Evolutionary conservation across 2,329 filamentous ascomycete genomes (phyloP).

Genomic region (Coniochaeta pulveracea): DNA sequence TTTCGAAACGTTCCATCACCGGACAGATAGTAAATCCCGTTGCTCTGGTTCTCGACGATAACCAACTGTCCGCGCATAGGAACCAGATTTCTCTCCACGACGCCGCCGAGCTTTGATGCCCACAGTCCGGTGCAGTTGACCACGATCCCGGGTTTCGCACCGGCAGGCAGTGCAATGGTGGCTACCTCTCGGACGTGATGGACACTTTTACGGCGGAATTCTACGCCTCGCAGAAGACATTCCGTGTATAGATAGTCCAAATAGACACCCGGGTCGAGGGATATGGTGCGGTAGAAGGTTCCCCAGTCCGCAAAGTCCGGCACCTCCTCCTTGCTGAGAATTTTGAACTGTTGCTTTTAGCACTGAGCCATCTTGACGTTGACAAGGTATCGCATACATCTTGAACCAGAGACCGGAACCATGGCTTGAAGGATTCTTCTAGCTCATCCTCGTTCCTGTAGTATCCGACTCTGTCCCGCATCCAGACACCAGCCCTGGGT

Average conservation of each 20-base stretch:
- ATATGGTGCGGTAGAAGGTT: slow-evolving; percentile 1
- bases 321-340: neutral
- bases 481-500: neutral
- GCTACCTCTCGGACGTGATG: neutral
- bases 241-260: neutral
- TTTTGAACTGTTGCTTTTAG: too few relatives aligned
- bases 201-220: neutral
- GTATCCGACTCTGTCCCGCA: neutral
- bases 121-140: slow-evolving; percentile 1
- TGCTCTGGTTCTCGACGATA: neutral
- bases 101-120: neutral
- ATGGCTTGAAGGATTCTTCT: neutral
- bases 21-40: neutral
- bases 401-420: neutral
- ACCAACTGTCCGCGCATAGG: slow-evolving; percentile 1
- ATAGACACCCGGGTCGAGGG: neutral
- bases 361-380: neutral
- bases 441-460: neutral
- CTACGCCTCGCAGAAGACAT: neutral
- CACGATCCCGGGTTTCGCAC: neutral
- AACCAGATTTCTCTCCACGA: neutral
- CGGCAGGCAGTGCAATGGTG: neutral
- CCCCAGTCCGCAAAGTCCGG: slow-evolving; percentile 1
- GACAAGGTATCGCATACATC: neutral
- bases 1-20: neutral